These are phyloP conservation scores for Phialocephala sp. DNA, from an alignment of 2,329 filamentous ascomycete species.

Conservation along the genomic window DNA sequence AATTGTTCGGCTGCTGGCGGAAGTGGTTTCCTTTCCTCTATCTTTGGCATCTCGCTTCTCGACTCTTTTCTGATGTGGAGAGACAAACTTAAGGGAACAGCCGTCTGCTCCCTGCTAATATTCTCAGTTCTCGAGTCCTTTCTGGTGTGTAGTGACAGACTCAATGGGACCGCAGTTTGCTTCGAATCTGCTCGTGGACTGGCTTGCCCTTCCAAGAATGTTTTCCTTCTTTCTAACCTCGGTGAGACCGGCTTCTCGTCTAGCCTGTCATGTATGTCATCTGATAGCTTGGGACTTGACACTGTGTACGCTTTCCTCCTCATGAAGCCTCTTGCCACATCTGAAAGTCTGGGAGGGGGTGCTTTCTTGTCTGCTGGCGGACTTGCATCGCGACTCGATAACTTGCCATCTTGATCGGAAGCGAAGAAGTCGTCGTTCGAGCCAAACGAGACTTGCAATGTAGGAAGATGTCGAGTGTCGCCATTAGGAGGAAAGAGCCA, in stretches of 20 bases:
- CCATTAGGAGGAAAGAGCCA: constrained; percentile 31
- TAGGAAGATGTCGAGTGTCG: constrained; percentile 25
- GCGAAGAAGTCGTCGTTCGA: constrained; percentile 36
- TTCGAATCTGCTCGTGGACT: constrained; percentile 10
- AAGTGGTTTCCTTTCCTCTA: not conserved
- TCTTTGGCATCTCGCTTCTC: constrained; percentile 11
- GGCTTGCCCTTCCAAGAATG: constrained; percentile 20
- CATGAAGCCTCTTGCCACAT: constrained; percentile 17
- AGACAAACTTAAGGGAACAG: not conserved
- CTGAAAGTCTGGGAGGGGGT: constrained; percentile 18
- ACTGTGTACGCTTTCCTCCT: constrained; percentile 28
- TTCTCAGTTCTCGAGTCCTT: not conserved
- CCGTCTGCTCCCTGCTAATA: not conserved
- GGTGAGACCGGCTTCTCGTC: constrained; percentile 5
- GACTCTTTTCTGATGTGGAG: constrained; percentile 4
- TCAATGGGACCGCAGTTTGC: not conserved
- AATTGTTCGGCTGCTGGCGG: not conserved
- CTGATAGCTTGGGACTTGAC: constrained; percentile 20
- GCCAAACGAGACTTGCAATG: constrained; percentile 34
- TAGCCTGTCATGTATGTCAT: not conserved
- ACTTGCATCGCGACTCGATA: constrained; percentile 29
- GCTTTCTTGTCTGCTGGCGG: constrained; percentile 16
- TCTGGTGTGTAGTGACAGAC: not conserved
- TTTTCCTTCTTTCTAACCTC: constrained; percentile 28
- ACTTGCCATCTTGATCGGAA: constrained; percentile 32